These are phyloP conservation scores for Kazachstania viticola DNA, from an alignment of 805 yeast genomes.

Conservation along the genomic window DNA sequence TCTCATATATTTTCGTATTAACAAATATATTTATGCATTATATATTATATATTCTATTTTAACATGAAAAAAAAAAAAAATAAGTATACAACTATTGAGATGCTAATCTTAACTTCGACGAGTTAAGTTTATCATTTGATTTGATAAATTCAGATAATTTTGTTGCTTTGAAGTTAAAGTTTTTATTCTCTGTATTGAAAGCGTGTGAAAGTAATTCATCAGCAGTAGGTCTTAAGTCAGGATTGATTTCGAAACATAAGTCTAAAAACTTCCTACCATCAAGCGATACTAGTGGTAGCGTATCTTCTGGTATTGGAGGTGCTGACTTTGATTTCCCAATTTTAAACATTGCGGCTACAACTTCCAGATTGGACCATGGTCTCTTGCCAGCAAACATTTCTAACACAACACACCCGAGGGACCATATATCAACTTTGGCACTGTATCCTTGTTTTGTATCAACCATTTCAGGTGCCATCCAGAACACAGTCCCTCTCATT, in stretches of 20 bases:
- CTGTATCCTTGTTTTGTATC: slow-evolving; percentile 89
- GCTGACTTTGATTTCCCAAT: slow-evolving; percentile 76
- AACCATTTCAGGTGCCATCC: slow-evolving; percentile 99
- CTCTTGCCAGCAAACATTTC: slow-evolving; percentile 97
- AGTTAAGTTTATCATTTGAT: slow-evolving; percentile 29
- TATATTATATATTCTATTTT: too few species aligned
- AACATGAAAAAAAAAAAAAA: too few species aligned
- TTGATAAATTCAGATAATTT: slow-evolving; percentile 43
- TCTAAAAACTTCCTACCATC: slow-evolving; percentile 64
- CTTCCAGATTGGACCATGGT: slow-evolving; percentile 95
- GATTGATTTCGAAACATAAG: slow-evolving; percentile 64
- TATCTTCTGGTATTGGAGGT: slow-evolving; percentile 94
- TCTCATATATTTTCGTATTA: too few species aligned
- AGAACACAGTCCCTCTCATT: slow-evolving; percentile 95
- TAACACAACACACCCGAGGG: slow-evolving; percentile 89
- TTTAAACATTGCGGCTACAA: slow-evolving; percentile 88
- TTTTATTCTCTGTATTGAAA: slow-evolving; percentile 33
- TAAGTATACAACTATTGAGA: slow-evolving; percentile 9
- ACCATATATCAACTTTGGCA: slow-evolving; percentile 98
- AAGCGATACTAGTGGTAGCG: slow-evolving; percentile 47
- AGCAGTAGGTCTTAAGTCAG: slow-evolving; percentile 86
- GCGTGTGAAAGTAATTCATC: slow-evolving; percentile 42
- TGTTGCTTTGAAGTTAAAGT: slow-evolving; percentile 43
- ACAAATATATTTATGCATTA: too few species aligned
- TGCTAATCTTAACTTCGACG: slow-evolving; percentile 18